A percentile compares a stretch with the other conserved stretches of the same genome.
phyloP scores from a whole-genome alignment of 148 eudicot genomes.

The Bassia scoparia region DNA sequence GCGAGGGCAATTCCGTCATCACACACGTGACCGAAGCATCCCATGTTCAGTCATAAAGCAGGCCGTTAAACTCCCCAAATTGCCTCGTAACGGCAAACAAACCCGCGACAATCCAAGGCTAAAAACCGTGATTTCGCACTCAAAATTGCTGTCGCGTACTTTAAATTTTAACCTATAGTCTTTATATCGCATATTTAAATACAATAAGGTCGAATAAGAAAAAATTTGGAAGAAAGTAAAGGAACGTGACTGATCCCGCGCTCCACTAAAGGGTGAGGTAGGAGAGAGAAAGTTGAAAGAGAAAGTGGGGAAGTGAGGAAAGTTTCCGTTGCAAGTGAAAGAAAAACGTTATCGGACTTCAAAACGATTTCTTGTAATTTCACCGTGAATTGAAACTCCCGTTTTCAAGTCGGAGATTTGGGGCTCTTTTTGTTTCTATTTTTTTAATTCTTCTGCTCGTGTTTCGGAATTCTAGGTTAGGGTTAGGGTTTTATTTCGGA shows the following conservation, averaged over 20 bases:
- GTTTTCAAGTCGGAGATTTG: slow-evolving; percentile 46
- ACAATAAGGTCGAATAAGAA: not conserved
- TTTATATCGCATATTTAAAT: not conserved
- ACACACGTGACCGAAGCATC: not conserved
- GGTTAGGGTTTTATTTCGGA: slow-evolving; percentile 14
- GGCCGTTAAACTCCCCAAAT: slow-evolving; percentile 26
- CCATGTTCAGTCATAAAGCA: slow-evolving; percentile 37
- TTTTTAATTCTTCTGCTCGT: not conserved
- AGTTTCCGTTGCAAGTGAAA: slow-evolving; percentile 19
- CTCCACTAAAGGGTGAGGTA: slow-evolving; percentile 29
- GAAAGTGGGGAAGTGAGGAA: slow-evolving; percentile 12
- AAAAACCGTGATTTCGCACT: slow-evolving; percentile 1
- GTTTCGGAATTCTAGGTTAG: slow-evolving; percentile 9
- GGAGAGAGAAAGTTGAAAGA: slow-evolving; percentile 34
- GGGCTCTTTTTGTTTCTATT: not conserved
- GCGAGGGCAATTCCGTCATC: slow-evolving; percentile 16
- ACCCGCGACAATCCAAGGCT: not conserved
- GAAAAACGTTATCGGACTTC: slow-evolving; percentile 58
- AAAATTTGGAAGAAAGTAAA: slow-evolving; percentile 13
- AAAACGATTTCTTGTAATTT: slow-evolving; percentile 24
- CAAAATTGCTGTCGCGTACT: not conserved
- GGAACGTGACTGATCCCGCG: slow-evolving; percentile 57
- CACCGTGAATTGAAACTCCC: slow-evolving; percentile 24
- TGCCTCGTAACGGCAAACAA: slow-evolving; percentile 5
- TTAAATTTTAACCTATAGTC: not conserved